Conservation (phyloP, 495 filamentous ascomycete species). For the Geopyxis carbonaria region DNA sequence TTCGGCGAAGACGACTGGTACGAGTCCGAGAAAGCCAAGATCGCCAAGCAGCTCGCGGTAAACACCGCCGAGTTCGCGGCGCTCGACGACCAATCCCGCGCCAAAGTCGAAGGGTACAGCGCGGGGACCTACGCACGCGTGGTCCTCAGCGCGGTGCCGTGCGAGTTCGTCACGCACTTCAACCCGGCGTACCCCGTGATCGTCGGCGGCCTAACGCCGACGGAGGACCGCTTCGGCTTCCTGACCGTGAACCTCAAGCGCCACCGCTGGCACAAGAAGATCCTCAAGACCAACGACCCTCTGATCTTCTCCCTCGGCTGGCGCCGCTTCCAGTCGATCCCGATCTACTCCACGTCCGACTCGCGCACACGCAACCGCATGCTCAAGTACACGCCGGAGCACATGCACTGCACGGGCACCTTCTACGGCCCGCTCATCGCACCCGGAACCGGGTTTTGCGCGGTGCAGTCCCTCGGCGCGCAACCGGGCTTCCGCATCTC, state of each 20-base stretch:
- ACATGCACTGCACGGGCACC: conserved; percentile 94
- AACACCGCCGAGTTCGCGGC: conserved; percentile 81
- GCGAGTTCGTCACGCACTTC: conserved; percentile 82
- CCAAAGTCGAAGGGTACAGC: conserved; percentile 70
- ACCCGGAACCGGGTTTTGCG: conserved; percentile 88
- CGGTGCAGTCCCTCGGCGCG: conserved; percentile 76
- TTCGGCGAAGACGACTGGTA: conserved; percentile 99
- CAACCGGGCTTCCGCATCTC: conserved; percentile 85
- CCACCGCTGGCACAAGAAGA: conserved; percentile 98
- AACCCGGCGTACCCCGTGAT: conserved; percentile 70
- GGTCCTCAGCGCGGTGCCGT: conserved; percentile 70
- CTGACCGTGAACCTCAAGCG: conserved; percentile 91
- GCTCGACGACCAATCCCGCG: conserved; percentile 62
- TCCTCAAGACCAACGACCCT: conserved; percentile 91
- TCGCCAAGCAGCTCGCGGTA: conserved; percentile 87
- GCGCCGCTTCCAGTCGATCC: conserved; percentile 82
- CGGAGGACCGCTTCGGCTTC: conserved; percentile 88
- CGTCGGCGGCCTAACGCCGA: conserved; percentile 73
- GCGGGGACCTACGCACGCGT: conserved; percentile 91
- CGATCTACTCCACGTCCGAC: conserved; percentile 87
- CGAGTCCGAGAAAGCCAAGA: conserved; percentile 80
- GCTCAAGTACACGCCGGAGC: conserved; percentile 94
- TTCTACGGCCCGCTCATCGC: conserved; percentile 91
- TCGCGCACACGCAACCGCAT: conserved; percentile 84
- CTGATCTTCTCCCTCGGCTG: conserved; percentile 96